Evolutionary conservation across 768 basidiomycete genomes (phyloP).

Genomic region (Tephrocybe sp.): DNA sequence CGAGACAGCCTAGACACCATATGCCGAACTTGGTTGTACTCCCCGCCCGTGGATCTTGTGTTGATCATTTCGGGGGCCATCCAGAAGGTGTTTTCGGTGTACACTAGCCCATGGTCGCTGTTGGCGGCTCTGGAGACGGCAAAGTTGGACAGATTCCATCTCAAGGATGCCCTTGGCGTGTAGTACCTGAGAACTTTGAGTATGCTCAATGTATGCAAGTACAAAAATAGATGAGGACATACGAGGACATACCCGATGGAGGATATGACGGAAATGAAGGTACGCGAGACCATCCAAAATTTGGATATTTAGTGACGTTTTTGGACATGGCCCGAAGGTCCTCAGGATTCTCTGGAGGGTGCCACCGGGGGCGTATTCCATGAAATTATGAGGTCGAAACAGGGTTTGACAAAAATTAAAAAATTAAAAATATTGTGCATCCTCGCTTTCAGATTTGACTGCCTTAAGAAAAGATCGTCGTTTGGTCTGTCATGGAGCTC

Average conservation of each 20-base stretch:
- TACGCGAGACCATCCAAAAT: constrained; percentile 91
- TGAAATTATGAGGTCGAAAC: constrained; percentile 57
- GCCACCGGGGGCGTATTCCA: constrained; percentile 98
- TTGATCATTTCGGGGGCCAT: constrained; percentile 97
- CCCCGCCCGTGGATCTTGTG: constrained; percentile 68
- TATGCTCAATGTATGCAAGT: neutral
- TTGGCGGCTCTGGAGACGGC: constrained; percentile 93
- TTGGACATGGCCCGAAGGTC: constrained; percentile 88
- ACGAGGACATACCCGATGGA: constrained; percentile 77
- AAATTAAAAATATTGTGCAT: neutral
- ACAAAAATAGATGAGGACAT: neutral
- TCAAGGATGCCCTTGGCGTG: constrained; percentile 96
- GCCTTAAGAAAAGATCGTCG: constrained; percentile 84
- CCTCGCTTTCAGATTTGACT: constrained; percentile 87
- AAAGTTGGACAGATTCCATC: constrained; percentile 92
- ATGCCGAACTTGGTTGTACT: constrained; percentile 95
- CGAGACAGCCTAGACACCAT: constrained; percentile 96
- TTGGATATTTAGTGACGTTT: constrained; percentile 85
- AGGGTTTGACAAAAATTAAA: too few species aligned
- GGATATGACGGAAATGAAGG: constrained; percentile 85
- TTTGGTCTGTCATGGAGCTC: constrained; percentile 38
- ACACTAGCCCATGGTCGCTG: constrained; percentile 74
- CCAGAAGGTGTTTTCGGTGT: constrained; percentile 95
- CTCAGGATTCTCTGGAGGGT: constrained; percentile 85
- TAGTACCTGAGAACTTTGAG: constrained; percentile 59